Evolutionary conservation across 805 yeast genomes (phyloP).

Genomic region (Teunomyces funiuensis): DNA sequence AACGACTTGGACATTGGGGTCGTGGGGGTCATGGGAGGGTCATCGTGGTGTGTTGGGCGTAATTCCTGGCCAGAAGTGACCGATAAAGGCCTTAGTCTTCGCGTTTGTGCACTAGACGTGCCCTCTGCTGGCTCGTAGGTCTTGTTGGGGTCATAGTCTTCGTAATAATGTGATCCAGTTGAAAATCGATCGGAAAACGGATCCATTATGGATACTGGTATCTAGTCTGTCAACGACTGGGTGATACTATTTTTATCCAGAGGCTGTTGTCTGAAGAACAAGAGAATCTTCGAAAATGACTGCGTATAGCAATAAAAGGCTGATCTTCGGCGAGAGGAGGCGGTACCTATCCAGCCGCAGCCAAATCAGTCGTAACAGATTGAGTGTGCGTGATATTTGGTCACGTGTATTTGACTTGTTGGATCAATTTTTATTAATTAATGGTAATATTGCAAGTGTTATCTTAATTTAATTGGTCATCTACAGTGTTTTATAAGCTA

Average conservation of each 20-base stretch:
- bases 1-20: conserved; percentile 13
- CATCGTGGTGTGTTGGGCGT: neutral
- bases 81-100: neutral
- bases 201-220: neutral
- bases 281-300: neutral
- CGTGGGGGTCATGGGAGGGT: neutral
- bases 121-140: conserved; percentile 10
- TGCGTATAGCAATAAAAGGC: neutral
- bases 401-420: no score
- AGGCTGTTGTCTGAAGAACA: neutral
- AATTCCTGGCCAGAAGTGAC: neutral
- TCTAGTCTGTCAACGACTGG: neutral
- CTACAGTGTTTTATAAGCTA: no score
- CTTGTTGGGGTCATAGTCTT: conserved; percentile 15
- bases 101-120: neutral
- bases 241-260: neutral
- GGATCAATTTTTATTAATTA: no score
- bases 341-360: neutral
- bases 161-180: conserved; percentile 1
- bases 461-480: no score
- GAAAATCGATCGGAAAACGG: conserved; percentile 3
- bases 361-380: no score
- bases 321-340: neutral
- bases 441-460: no score
- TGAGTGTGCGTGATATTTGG: no score